phyloP scores from a whole-genome alignment of 768 basidiomycete genomes.

The Mycena alexandri region DNA sequence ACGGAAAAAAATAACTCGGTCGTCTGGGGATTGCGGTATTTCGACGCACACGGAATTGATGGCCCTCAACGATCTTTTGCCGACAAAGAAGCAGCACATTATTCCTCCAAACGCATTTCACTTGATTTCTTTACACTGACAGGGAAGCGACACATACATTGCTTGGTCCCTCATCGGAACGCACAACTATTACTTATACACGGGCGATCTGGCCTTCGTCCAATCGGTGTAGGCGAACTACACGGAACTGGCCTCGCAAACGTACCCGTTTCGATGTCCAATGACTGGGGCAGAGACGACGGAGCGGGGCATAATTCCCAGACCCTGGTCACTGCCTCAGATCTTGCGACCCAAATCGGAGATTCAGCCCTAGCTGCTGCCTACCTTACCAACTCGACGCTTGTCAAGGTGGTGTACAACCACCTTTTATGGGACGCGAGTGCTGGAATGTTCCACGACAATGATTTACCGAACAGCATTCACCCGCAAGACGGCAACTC shows the following conservation, averaged over 20 bases:
- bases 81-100: too few relatives aligned
- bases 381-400: slow-evolving; percentile 60
- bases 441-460: slow-evolving; percentile 67
- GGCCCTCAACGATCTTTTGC: slow-evolving; percentile 68
- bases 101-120: too few relatives aligned
- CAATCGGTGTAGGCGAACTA: slow-evolving; percentile 65
- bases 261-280: slow-evolving; percentile 60
- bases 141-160: slow-evolving; percentile 61
- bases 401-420: slow-evolving; percentile 64
- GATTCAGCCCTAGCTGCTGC: slow-evolving; percentile 48
- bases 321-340: slow-evolving; percentile 62
- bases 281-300: slow-evolving; percentile 70
- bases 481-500: slow-evolving; percentile 71
- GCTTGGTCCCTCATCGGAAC: slow-evolving; percentile 46
- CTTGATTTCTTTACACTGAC: too few relatives aligned
- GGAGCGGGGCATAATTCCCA: slow-evolving; percentile 68
- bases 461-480: slow-evolving; percentile 61
- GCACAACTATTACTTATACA: slow-evolving; percentile 70
- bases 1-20: too few relatives aligned
- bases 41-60: slow-evolving; percentile 73
- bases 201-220: slow-evolving; percentile 67
- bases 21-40: slow-evolving; percentile 70
- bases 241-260: slow-evolving; percentile 65
- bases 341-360: slow-evolving; percentile 58
- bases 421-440: slow-evolving; percentile 63